Evolutionary conservation across 2,329 filamentous ascomycete species (phyloP).

Genomic region (Hypoxylon sp.): DNA sequence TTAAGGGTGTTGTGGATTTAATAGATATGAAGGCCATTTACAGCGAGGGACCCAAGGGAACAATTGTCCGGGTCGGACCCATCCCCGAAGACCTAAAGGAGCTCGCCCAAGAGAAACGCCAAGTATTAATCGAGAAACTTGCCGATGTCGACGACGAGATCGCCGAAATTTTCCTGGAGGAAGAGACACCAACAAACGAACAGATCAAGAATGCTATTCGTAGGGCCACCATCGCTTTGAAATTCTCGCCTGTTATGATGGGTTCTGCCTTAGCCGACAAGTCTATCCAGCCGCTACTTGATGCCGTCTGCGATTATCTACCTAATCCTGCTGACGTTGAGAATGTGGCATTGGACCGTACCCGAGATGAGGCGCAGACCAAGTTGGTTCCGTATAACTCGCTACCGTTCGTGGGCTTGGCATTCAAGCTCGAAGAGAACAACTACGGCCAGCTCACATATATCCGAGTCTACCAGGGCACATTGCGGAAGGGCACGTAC

Average conservation of each 20-base stretch:
- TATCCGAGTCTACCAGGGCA: conserved; percentile 97
- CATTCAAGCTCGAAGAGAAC: conserved; percentile 99
- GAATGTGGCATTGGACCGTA: conserved; percentile 88
- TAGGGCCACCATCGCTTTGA: conserved; percentile 85
- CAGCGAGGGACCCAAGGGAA: conserved; percentile 86
- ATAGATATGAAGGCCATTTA: conserved; percentile 94
- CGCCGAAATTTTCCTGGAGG: conserved; percentile 92
- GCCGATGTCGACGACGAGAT: conserved; percentile 99
- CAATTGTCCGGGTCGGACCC: conserved; percentile 79
- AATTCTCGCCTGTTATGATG: conserved; percentile 97
- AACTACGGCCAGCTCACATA: conserved; percentile 99
- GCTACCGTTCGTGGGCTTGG: conserved; percentile 92
- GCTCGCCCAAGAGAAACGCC: conserved; percentile 84
- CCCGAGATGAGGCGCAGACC: conserved; percentile 80
- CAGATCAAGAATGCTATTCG: conserved; percentile 96
- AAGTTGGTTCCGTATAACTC: conserved; percentile 94
- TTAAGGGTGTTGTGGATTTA: conserved; percentile 91
- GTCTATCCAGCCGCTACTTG: conserved; percentile 94
- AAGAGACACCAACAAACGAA: conserved; percentile 78
- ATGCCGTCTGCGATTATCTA: conserved; percentile 95
- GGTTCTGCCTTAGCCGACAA: conserved; percentile 95
- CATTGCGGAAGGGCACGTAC: conserved; percentile 86
- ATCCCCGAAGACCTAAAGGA: conserved; percentile 83
- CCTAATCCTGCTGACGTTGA: conserved; percentile 91
- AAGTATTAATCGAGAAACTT: conserved; percentile 90